These are phyloP conservation scores for Poa pratensis DNA, from an alignment of 176 grass and related monocot genomes.

Conservation along the genomic window DNA sequence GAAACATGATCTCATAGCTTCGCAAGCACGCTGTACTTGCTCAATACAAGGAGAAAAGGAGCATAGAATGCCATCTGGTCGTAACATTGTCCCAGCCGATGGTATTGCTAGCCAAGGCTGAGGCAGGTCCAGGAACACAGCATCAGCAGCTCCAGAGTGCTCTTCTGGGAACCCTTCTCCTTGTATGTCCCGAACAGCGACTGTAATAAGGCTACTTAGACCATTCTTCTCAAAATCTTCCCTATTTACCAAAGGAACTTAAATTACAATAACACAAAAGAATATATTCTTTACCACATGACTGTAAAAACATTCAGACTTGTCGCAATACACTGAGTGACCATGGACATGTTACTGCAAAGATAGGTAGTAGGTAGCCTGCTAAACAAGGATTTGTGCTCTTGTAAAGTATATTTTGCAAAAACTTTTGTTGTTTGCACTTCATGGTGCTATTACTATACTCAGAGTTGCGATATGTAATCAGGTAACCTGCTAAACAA, in stretches of 20 bases:
- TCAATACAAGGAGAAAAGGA: slow-evolving; percentile 98
- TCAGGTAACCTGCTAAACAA: no score
- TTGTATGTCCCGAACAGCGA: slow-evolving; percentile 82
- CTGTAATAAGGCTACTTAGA: slow-evolving; percentile 70
- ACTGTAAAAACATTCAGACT: background rate
- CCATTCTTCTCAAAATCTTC: slow-evolving; percentile 86
- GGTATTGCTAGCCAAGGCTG: slow-evolving; percentile 90
- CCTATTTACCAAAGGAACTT: slow-evolving; percentile 42
- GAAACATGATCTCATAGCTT: no score
- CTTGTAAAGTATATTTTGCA: no score
- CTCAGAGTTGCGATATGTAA: no score
- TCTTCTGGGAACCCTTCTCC: slow-evolving; percentile 82
- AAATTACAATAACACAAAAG: slow-evolving; percentile 19
- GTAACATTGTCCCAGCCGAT: slow-evolving; percentile 64
- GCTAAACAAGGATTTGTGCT: background rate
- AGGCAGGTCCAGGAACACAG: slow-evolving; percentile 85
- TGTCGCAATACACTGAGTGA: background rate
- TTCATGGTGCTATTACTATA: no score
- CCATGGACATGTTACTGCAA: background rate
- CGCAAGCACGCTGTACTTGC: no score
- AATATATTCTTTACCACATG: background rate
- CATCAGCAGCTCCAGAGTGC: slow-evolving; percentile 59
- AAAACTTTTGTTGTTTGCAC: no score
- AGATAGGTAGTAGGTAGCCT: background rate
- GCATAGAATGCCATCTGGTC: slow-evolving; percentile 73